Percentiles rank a stretch among this genome's conserved stretches.
These are phyloP conservation scores for Hibiscus tridactylites DNA, from an alignment of 345 rosid species.

Conservation along the genomic window DNA sequence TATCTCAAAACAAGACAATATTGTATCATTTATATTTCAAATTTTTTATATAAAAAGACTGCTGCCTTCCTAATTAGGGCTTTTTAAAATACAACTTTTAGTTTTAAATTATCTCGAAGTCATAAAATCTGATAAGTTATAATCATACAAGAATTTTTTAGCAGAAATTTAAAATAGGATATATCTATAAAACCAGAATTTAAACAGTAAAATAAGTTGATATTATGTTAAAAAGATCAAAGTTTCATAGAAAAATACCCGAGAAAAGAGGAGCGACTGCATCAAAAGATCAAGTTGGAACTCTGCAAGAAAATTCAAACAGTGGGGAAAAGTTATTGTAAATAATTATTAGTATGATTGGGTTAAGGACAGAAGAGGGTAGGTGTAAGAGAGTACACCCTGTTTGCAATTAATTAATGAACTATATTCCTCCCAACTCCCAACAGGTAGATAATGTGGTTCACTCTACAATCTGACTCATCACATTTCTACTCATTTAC, in stretches of 20 bases:
- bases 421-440: background rate
- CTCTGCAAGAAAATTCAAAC: constrained; percentile 46
- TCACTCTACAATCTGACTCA: too few relatives aligned
- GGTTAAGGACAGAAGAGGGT: background rate
- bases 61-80: background rate
- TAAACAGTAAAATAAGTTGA: constrained; percentile 14
- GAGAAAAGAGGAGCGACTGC: constrained; percentile 92
- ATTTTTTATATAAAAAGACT: background rate
- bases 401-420: background rate
- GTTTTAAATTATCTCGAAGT: background rate
- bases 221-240: constrained; percentile 1
- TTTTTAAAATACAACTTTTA: background rate
- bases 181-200: constrained; percentile 6
- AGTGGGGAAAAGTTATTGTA: background rate
- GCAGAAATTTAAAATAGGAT: constrained; percentile 2
- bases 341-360: background rate
- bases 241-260: constrained; percentile 45
- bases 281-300: constrained; percentile 90
- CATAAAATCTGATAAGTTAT: background rate
- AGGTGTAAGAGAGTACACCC: background rate
- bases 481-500: background rate
- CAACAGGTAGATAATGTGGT: too few relatives aligned
- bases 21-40: background rate
- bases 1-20: background rate
- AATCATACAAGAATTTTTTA: background rate